Evolutionary conservation across 768 basidiomycete species (phyloP), one percentile per base, ranked within the genome.

Genomic region (Rhizopogon vesiculosus): DNA sequence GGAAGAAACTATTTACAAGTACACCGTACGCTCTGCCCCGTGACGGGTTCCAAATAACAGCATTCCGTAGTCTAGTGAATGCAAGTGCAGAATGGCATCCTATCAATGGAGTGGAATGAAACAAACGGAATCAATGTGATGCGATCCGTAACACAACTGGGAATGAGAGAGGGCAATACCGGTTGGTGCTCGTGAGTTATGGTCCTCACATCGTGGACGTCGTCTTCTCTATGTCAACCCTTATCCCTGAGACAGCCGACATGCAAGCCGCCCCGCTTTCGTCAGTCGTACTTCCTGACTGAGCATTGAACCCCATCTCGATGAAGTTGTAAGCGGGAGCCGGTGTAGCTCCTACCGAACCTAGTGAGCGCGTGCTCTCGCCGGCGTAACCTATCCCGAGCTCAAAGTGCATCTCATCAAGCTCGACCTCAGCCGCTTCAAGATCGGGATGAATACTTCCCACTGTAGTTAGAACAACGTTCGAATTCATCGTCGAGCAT

Each of bases 141-240:
- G 62, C 58, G 58, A 59, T 62, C 60, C 65, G 61, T 61, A 63
- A 54, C 51, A 44, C 45, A 51, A 22, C 5, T 9, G 53, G 22
- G 48, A 51, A 51, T 29, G 46, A 31, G 5, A 55, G n/a, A 22
- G 48, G 8, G 50, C 33, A 46, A 56, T 39, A 41, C 38, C 15
- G 28, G 9, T 31, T 25, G 31, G 42, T 16, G 38, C 38, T 33
- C 16, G 38, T 19, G 19, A 39, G 22, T 15, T 48, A 49, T 35
- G 13, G 31, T 48, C 18, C 18, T 67, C 64, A 83, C 64, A 81
- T 74, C 51, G 76, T 77, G 49, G 77, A 73, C 22, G 80, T 81
- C 44, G 76, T 76, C 68, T 81, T 84, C 66, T 87, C 84, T 16
- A 87, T 77, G 56, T 86, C 78, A 19, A 87, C 78, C 54, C 79